Base-by-base conservation (phyloP, 768 basidiomycete genomes). In the Strobilomyces dryophilus region DNA sequence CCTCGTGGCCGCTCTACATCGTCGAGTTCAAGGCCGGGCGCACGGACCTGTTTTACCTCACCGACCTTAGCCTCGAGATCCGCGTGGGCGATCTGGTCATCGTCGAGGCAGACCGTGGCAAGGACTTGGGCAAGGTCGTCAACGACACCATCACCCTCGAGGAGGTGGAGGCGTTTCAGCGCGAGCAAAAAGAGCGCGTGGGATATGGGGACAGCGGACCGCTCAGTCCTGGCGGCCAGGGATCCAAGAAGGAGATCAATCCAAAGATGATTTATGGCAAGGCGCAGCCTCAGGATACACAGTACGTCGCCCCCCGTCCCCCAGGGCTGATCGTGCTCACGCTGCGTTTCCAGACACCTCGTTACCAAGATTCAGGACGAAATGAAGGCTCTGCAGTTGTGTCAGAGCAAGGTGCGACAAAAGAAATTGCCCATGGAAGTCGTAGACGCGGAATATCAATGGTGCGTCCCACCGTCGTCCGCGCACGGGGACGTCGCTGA, bases 401-500 rank as follows among this genome's bases (percentile, higher is more conserved):
- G 95, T 61, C 84, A 92, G 70, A 89, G 78, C 55, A 98, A 98
- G 70, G 95, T 97, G 14, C 77, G 85, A 49, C 92, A 93, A 69
- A 90, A 95, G 74, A 93, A 93, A 67, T 73, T 98, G 65, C 94
- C 94, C 17, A 99, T 99, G 95, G 92, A 98, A 71, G 94, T 99
- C 53, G 85, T 97, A 45, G 95, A 98, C 70, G 95, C 95, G 31
- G 95, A 98, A 72, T 99, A 95, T 74, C 95, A 99, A 67, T 98
- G 94, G 94, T 94, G 52, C 27, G 44, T 11, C 32, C 8, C 18
- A 14, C 32, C 31, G 29, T 17, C 14, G 15, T 14, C 4, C 11
- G 8, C 18, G 20, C 21, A 14, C 17, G 29, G n/a, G n/a, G 20
- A 18, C 8, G 27, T 27, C 32, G 14, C 49, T 44, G n/a, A 57